Evolutionary conservation across 1,284 basidiomycete species (phyloP), one percentile per base, ranked within the genome.

Genomic region (Lignosus rhinocerotis): DNA sequence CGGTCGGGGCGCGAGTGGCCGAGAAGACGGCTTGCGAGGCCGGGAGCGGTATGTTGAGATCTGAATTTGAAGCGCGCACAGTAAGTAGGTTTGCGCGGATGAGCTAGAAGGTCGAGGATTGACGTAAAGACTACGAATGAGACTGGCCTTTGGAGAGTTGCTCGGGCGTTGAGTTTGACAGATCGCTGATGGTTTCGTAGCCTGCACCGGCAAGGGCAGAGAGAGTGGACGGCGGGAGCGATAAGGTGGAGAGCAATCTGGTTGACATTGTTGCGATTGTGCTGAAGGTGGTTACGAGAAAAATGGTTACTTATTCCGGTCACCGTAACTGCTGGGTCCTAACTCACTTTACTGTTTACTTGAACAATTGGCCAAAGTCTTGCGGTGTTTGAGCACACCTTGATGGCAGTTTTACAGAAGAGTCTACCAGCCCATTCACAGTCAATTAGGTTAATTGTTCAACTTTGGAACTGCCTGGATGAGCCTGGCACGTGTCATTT

Each of bases 171-270:
- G 73, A 69, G 16, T 67, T 65, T 4, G 68, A 65, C 10, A 86
- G 63, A 56, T 85, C 84, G 21, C 77, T 71, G 2, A 80, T 65
- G 3, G 78, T 80, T 62, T 82, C 76, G 61, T 83, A 86, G 5
- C 83, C 84, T 31, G 78, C 80, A 46, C 72, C 70, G 17, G 72
- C 72, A 21, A 85, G 72, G 1, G 77, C 77, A 9, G 72, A 69
- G n/a, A 80, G 69, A 4, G 74, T 75, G 36, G 74, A 68, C 3
- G 67, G 62, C 3, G 78, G 72, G 6, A 80, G 67, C 21, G 74
- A 62, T 30, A 80, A 66, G 17, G 76, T 77, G 19, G 72, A 71
- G 31, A 81, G 63, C 10, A 70, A 67, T 51, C 73, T 64, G 44
- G 56, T 59, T 9, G 69, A 65, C 70, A 72, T 73, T 55, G 45